Percentiles rank a stretch among this genome's conserved stretches.
Evolutionary conservation across 306 rosid species (phyloP).

Genomic region (Pyrus betulifolia): DNA sequence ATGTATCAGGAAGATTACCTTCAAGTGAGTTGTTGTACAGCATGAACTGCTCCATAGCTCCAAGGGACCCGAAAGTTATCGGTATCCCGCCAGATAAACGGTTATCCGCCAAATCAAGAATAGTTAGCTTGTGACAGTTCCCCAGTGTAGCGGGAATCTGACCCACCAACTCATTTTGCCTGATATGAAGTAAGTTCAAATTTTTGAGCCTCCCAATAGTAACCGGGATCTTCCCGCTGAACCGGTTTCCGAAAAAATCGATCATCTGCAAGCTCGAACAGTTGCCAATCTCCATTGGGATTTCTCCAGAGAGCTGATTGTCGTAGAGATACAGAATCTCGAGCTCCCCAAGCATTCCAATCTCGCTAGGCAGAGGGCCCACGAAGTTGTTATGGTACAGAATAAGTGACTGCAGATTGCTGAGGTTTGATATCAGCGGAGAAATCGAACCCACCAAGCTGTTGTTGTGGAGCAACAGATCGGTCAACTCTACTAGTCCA

Average conservation of each 20-base stretch:
- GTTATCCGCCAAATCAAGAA: conserved; percentile 82
- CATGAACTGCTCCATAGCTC: conserved; percentile 63
- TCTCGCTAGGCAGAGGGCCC: conserved; percentile 69
- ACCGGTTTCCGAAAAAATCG: conserved; percentile 75
- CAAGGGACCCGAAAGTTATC: conserved; percentile 47
- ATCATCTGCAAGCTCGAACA: conserved; percentile 78
- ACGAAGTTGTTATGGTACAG: conserved; percentile 68
- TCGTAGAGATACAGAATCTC: conserved; percentile 77
- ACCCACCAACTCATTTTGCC: conserved; percentile 83
- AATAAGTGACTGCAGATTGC: conserved; percentile 45
- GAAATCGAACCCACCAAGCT: conserved; percentile 72
- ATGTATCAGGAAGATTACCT: conserved; percentile 74
- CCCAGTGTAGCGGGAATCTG: conserved; percentile 80
- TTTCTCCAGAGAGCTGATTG: conserved; percentile 58
- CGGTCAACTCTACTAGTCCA: conserved; percentile 47
- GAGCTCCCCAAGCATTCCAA: conserved; percentile 76
- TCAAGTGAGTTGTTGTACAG: conserved; percentile 90
- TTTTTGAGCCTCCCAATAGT: conserved; percentile 68
- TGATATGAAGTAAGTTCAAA: conserved; percentile 72
- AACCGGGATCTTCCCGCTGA: conserved; percentile 63
- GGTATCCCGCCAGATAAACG: conserved; percentile 69
- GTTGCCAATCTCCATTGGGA: conserved; percentile 79
- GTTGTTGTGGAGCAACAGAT: conserved; percentile 79
- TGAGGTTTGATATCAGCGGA: conserved; percentile 65
- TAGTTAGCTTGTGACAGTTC: conserved; percentile 55